Percentiles rank a stretch among this genome's conserved stretches.
These are phyloP conservation scores for Sistotremastrum suecicum DNA, from an alignment of 768 basidiomycete species.

Conservation along the genomic window DNA sequence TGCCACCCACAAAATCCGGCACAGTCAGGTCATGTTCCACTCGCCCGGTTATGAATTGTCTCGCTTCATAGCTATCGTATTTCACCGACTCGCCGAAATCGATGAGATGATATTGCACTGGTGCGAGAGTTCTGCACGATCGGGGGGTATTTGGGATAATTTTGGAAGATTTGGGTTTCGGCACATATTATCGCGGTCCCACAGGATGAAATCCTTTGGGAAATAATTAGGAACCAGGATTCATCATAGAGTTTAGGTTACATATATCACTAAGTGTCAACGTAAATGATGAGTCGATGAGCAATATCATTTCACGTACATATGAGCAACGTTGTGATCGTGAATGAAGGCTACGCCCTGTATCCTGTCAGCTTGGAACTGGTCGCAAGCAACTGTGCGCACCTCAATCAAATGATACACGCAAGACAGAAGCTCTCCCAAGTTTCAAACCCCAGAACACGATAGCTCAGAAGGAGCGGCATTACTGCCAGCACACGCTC, in stretches of 20 bases:
- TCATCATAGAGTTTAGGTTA: constrained; percentile 9
- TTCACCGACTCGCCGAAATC: constrained; percentile 16
- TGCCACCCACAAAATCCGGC: constrained; percentile 13
- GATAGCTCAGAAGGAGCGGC: constrained; percentile 16
- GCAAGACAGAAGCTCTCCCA: constrained; percentile 23
- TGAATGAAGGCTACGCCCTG: constrained; percentile 27
- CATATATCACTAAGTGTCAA: constrained; percentile 4
- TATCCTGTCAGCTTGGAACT: no score
- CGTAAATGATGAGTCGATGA: neutral
- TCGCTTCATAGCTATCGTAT: no score
- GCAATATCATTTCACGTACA: constrained; percentile 15
- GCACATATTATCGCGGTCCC: neutral
- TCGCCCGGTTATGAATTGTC: no score
- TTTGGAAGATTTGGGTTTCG: neutral
- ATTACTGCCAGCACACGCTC: constrained; percentile 16
- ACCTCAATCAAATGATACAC: no score
- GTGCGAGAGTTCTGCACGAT: constrained; percentile 11
- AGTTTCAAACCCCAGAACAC: constrained; percentile 19
- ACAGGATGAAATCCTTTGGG: constrained; percentile 9
- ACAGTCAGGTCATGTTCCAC: no score
- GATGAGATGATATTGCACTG: constrained; percentile 14
- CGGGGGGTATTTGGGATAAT: no score
- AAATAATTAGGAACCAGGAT: constrained; percentile 7
- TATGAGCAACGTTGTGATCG: constrained; percentile 20
- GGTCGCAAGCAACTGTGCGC: no score